phyloP scores from a whole-genome alignment of 768 basidiomycete species.

The Cubamyces lactineus region DNA sequence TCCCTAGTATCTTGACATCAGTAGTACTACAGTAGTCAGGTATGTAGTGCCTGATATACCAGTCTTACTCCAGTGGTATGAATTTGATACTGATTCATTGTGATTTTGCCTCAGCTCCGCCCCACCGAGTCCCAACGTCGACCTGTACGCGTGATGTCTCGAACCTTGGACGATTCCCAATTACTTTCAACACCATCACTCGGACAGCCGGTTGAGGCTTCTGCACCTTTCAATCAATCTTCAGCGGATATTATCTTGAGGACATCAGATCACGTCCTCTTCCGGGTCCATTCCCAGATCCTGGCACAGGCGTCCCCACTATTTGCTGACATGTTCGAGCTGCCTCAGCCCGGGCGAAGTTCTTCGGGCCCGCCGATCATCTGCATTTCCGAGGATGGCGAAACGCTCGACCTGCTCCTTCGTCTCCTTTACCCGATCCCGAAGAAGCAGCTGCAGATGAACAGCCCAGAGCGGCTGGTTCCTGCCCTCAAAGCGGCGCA shows the following conservation, averaged over 20 bases:
- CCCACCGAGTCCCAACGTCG: neutral
- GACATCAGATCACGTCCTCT: slow-evolving; percentile 34
- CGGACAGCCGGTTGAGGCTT: neutral
- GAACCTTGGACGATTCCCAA: neutral
- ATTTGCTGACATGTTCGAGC: slow-evolving; percentile 35
- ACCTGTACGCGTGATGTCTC: neutral
- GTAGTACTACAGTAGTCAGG: no score
- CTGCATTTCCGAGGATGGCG: slow-evolving; percentile 25
- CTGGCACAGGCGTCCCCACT: slow-evolving; percentile 36
- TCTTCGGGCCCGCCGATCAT: neutral
- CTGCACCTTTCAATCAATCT: slow-evolving; percentile 26
- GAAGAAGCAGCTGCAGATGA: slow-evolving; percentile 14
- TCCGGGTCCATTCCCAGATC: slow-evolving; percentile 34
- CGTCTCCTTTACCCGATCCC: slow-evolving; percentile 31
- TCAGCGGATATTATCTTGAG: slow-evolving; percentile 35
- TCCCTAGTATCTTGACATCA: no score
- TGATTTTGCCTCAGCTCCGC: no score
- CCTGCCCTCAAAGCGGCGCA: slow-evolving; percentile 30
- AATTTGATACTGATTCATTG: no score
- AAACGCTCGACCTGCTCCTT: slow-evolving; percentile 30
- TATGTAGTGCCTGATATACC: no score
- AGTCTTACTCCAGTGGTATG: no score
- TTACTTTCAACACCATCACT: no score
- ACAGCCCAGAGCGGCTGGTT: slow-evolving; percentile 10
- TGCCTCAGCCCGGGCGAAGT: slow-evolving; percentile 1